Evolutionary conservation across 169 alveolate species (phyloP), one percentile per base, ranked within the genome.

Genomic region (Hepatocystis sp.): DNA sequence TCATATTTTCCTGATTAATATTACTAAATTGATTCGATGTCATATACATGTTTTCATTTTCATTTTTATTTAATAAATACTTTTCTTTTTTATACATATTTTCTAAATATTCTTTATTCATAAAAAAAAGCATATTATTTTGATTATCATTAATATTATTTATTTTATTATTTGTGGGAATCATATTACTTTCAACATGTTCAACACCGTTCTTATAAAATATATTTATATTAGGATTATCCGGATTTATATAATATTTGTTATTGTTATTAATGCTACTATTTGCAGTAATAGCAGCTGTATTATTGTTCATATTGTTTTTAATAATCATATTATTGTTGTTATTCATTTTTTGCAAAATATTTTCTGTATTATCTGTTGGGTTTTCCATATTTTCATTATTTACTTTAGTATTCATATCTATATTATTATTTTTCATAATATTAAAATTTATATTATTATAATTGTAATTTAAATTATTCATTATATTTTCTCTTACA

Each of bases 31-130:
- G 64, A 32, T 71, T 71, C 30, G 58, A 7, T 36, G 71, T 30
- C 7, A 71, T 44, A 15, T 42, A 58, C 53, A 71, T 23, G 25
- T 58, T 36, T 10, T 71, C 76, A 10, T 56, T 71, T 28, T 71
- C 67, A 51, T 58, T 71, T 25, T 66, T 66, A 66, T 53, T 53
- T 67, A 67, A 52, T 63, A 71, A 17, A 42, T 55, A 56, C 17
- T 71, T 71, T 28, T 71, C 86, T 44, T 63, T 68, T 4, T 68
- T 55, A 39, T 56, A 36, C 52, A 68, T 25, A 53, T 55, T 55
- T 68, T 42, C 86, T 27, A 68, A n/a, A 44, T 68, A 68, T 55
- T 68, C 86, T 8, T 55, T 68, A 55, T 68, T 68, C 63, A 39
- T 56, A 71, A 56, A 58, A 13, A 42, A 64, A 11, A 42, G 78